phyloP scores from a whole-genome alignment of 768 basidiomycete species.

The Suillus ampliporus region DNA sequence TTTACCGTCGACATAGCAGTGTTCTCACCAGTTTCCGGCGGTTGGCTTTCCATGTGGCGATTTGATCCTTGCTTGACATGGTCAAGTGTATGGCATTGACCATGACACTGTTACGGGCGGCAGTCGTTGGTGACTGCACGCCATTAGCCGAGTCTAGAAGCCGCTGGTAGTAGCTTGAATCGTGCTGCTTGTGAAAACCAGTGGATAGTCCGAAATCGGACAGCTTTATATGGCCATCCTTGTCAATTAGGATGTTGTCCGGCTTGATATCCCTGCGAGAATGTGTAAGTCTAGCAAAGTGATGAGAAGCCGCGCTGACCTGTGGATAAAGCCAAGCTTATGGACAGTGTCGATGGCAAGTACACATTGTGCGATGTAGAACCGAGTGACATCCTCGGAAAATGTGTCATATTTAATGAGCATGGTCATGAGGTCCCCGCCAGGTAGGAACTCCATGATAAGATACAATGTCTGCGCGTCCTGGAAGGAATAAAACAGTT shows the following conservation, averaged over 20 bases:
- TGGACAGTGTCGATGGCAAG: constrained; percentile 98
- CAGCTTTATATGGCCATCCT: constrained; percentile 95
- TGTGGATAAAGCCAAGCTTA: constrained; percentile 95
- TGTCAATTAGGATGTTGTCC: constrained; percentile 92
- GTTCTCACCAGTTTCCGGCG: constrained; percentile 87
- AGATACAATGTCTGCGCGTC: constrained; percentile 91
- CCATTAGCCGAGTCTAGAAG: constrained; percentile 71
- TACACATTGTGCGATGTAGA: constrained; percentile 99
- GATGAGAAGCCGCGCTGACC: constrained; percentile 51
- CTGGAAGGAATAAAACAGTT: constrained; percentile 98
- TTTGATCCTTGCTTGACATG: constrained; percentile 91
- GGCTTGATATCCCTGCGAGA: constrained; percentile 92
- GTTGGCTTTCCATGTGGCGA: constrained; percentile 99
- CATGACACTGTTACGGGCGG: constrained; percentile 91
- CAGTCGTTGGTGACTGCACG: constrained; percentile 45
- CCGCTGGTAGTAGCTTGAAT: constrained; percentile 92
- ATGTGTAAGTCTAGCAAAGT: constrained; percentile 1
- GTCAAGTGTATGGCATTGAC: constrained; percentile 97
- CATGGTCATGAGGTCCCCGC: constrained; percentile 99
- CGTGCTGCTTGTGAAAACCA: constrained; percentile 99
- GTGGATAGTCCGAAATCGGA: constrained; percentile 99
- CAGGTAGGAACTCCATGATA: constrained; percentile 99
- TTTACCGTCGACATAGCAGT: background rate
- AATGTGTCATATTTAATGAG: constrained; percentile 99
- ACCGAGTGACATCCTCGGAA: constrained; percentile 95